phyloP scores from a whole-genome alignment of 2,329 filamentous ascomycete species.

The Immersiporthe knoxdaviesiana region DNA sequence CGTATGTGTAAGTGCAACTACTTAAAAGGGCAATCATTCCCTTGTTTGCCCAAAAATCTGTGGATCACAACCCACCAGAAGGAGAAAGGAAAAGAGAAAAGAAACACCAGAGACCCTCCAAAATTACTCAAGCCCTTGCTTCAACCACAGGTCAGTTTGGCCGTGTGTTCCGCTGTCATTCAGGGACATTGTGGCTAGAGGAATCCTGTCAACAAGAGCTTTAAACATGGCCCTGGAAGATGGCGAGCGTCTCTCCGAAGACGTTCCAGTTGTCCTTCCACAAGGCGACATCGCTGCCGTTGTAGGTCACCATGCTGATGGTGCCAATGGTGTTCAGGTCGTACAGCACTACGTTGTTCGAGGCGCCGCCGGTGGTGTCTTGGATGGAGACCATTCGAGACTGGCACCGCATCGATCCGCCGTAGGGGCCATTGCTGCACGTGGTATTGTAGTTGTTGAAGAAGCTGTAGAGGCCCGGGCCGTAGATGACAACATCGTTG shows the following conservation, averaged over 20 bases:
- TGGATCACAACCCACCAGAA: not conserved
- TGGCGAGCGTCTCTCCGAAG: slow-evolving; percentile 38
- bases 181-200: not conserved
- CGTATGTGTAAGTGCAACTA: not conserved
- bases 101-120: not conserved
- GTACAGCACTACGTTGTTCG: slow-evolving; percentile 40
- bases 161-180: not conserved
- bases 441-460: slow-evolving; percentile 64
- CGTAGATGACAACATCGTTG: slow-evolving; percentile 59
- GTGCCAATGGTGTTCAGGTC: slow-evolving; percentile 48
- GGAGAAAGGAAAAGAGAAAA: not conserved
- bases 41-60: not conserved
- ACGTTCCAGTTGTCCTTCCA: slow-evolving; percentile 42
- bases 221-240: slow-evolving; percentile 31
- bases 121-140: not conserved
- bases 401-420: slow-evolving; percentile 48
- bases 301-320: slow-evolving; percentile 42
- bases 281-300: slow-evolving; percentile 40
- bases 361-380: slow-evolving; percentile 5
- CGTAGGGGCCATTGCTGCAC: slow-evolving; percentile 44
- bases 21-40: not conserved
- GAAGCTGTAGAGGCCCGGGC: slow-evolving; percentile 68
- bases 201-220: not conserved
- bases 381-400: slow-evolving; percentile 43
- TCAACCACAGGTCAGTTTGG: not conserved